Evolutionary conservation across 75 land plant genomes (phyloP).

Genomic region (Gnetum montanum): DNA sequence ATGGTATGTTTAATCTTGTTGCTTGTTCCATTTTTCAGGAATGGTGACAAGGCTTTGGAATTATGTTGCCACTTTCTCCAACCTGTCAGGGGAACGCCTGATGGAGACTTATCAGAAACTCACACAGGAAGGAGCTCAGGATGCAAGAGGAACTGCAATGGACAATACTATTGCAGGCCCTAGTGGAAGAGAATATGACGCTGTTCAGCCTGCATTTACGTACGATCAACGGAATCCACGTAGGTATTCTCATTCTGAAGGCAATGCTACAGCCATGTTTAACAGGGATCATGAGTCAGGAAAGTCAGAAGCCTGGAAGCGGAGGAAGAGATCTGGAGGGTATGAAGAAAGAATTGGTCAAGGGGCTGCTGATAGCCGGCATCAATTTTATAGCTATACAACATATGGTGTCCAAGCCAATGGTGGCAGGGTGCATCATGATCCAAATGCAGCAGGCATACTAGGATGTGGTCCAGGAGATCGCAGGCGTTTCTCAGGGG

Average conservation of each 20-base stretch:
- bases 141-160: conserved; percentile 34
- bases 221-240: conserved; percentile 10
- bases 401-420: conserved; percentile 18
- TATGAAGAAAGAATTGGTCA: conserved; percentile 12
- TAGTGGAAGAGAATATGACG: conserved; percentile 40
- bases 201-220: conserved; percentile 6
- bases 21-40: conserved; percentile 52
- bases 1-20: too few relatives aligned
- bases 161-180: conserved; percentile 30
- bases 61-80: conserved; percentile 89
- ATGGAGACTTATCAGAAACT: conserved; percentile 82
- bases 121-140: conserved; percentile 50
- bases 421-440: conserved; percentile 16
- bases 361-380: conserved; percentile 7
- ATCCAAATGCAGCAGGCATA: conserved; percentile 52
- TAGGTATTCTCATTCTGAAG: conserved; percentile 9
- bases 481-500: conserved; percentile 20
- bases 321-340: conserved; percentile 48
- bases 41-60: conserved; percentile 91
- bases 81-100: conserved; percentile 74
- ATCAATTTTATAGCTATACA: conserved; percentile 8
- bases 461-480: conserved; percentile 52
- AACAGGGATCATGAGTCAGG: conserved; percentile 32
- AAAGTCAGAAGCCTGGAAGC: conserved; percentile 84
- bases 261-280: conserved; percentile 15